Base-by-base conservation (phyloP, 75 land plant genomes). In the Cupressus sempervirens region DNA sequence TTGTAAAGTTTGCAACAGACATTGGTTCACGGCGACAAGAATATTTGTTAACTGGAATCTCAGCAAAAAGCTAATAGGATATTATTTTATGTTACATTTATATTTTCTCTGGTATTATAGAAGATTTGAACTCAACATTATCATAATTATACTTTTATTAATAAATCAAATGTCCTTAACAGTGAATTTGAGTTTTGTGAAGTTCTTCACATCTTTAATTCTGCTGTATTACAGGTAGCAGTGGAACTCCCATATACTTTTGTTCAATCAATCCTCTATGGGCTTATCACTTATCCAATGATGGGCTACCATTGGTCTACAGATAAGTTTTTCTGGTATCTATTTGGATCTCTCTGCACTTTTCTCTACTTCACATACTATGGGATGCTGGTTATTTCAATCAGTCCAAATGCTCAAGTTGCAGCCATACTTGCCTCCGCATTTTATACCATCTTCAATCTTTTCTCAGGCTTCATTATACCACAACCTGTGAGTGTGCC, bases 401-500 rank as follows among this genome's bases (percentile, higher is more conserved):
- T 50, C 53, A 50, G 53, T 50, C 53, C 53, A 50, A 50, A 50
- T 50, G 53, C 53, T 50, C 53, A 50, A 50, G 53, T 50, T 50
- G 53, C 53, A 50, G 53, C 53, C 53, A 50, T 50, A 1, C 2
- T 50, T 50, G 53, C 53, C 12, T 12, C 53, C 13, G 2, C 53
- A 50, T 50, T 50, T 50, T 50, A 50, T 50, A 11, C 53, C 1
- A 12, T 50, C 53, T 96, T 96, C 94, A 96, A 94, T 58, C 92
- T 96, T 40, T 96, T 96, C 93, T 91, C 94, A 5, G 98, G 98
- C 62, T 96, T 96, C 89, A 88, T 94, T 88, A 90, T 96, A 76
- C 89, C 96, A 23, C 87, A 91, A 89, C 96, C 96, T 23, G 98
- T 96, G 89, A 84, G 93, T 73, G 38, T 34, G 35, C 76, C 35